Evolutionary conservation across 2,329 filamentous ascomycete genomes (phyloP), one percentile per base, ranked within the genome.

Genomic region (Emmonsiellopsis sp.): DNA sequence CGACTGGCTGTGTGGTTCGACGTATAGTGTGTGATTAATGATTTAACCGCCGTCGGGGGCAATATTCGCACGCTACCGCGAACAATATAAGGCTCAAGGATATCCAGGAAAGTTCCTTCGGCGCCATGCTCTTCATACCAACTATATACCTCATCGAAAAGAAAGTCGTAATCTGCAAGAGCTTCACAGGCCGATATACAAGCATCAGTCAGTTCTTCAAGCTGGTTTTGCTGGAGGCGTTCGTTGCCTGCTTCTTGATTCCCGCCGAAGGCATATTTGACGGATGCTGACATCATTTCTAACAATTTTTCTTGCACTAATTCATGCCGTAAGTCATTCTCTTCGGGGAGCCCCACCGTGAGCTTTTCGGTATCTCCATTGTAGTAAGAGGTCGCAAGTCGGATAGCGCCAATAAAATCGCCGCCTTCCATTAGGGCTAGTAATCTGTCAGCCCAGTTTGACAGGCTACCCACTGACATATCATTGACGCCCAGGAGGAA

Each of bases 401-500:
- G 81, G 56, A 98, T 95, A 1, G 93, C 91, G 10, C 84, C 87
- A 58, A 98, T 87, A 64, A 95, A 95, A 69, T 97, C 90, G n/a
- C 93, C 93, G 53, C 90, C 83, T 67, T 97, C 91, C 88, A 98
- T 96, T 61, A 97, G 77, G 0, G 92, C 91, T 59, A 96, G 84
- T 14, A 98, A 75, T 42, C 93, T 80, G 68, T 98, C 93, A 2
- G 93, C 92, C 93, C 93, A 98, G 61, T 98, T 98, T 0, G 93
- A 97, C 36, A 98, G 72, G 4, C 87, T 87, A 2, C 93, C 93
- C 47, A 97, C 88, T 0, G 89, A 88, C 42, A 96, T 76, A 64
- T 97, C 92, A 64, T 92, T 93, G 72, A 92, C 91, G n/a, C 93
- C 91, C 7, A 98, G 77, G 3, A 97, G 74, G 64, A 98, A 98